Base-by-base conservation (phyloP, 2,329 filamentous ascomycete species). In the Zalaria obscura region DNA sequence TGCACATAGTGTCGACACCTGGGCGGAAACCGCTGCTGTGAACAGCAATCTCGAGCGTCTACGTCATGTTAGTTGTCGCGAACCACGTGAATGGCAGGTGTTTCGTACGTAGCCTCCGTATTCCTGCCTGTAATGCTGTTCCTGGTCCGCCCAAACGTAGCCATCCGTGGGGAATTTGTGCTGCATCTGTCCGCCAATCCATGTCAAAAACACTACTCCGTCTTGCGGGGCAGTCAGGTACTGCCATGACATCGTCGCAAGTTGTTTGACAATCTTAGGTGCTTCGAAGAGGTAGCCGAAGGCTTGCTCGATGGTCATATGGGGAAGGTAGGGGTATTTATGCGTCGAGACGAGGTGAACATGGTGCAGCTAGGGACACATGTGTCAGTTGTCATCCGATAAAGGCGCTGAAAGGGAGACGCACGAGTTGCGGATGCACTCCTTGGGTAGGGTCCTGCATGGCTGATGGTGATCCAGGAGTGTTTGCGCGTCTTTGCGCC, bases 221-320 rank as follows among this genome's bases (percentile, higher is more conserved):
- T 93, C 85, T 40, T 72, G 72, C 7, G 89, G 89, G 40, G 78
- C 75, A 52, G 91, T 78, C 43, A 96, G 75, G 60, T 89, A 94
- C 36, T 83, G 88, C 89, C 89, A 98, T 63, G 81, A 84, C 72
- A 98, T 88, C 3, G 89, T 77, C 38, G 87, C 80, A 48, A 79
- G 71, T 55, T 93, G 82, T 60, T 85, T 83, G 51, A 88, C 82
- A 47, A 94, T 82, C 56, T 84, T 81, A 5, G 88, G 85, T 33
- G 87, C 88, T 54, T 79, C 76, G 56, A 88, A 71, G 46, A 96
- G 75, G 72, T 85, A 89, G 55, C 84, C 80, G 46, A 86, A 80
- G 26, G 89, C 83, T 49, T 88, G 82, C 44, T 82, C 75, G 27
- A 83, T 69, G 51, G 80, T 76, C 50, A 93, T 70, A 40, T 76